Base-by-base conservation (phyloP, 768 basidiomycete genomes). In the Neoboletus subvelutipes region DNA sequence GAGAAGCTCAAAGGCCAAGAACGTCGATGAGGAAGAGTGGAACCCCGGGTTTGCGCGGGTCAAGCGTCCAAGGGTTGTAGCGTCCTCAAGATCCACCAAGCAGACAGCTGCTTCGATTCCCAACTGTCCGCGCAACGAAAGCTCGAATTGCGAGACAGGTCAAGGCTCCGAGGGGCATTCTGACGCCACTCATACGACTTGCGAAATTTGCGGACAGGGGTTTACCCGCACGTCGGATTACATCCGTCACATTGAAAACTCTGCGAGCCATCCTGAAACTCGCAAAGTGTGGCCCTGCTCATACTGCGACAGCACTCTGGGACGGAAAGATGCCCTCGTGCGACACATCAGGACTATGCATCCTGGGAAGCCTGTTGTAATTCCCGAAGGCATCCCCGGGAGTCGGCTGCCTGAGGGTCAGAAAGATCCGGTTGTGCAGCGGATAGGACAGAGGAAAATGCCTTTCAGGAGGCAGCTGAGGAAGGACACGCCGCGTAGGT, bases 211-310 rank as follows among this genome's bases (percentile, higher is more conserved):
- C 10, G 61, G 61, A 11, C 53, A 54, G 11, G 26, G 22, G 5
- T 68, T 70, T 10, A 68, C 61, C 3, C 61, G 67, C 1, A 12
- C 40, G 17, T 68, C 68, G 5, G 67, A 68, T 24, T 59, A 57
- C n/a, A 4, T 52, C 5, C 67, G 67, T 1, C 67, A 68, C 39
- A 20, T 65, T 0, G 48, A 69, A 45, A 67, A 68, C 17, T 65
- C 66, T 2, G 26, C 60, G 0, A 57, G 13, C 15, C 67, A 70
- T 48, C 67, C 67, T 0, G 67, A 62, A 17, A 68, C 67, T 0
- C 62, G 68, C 3, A 67, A 57, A 36, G n/a, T 67, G 36, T 68
- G 68, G 67, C 65, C 60, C 1, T 70, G 68, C 12, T 55, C 56
- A 7, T 42, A 60, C 31, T 70, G 68, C 24, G 36, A 66, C 1